These are phyloP conservation scores for Loxodes magnus DNA, from an alignment of 73 alveolate species.

Conservation along the genomic window DNA sequence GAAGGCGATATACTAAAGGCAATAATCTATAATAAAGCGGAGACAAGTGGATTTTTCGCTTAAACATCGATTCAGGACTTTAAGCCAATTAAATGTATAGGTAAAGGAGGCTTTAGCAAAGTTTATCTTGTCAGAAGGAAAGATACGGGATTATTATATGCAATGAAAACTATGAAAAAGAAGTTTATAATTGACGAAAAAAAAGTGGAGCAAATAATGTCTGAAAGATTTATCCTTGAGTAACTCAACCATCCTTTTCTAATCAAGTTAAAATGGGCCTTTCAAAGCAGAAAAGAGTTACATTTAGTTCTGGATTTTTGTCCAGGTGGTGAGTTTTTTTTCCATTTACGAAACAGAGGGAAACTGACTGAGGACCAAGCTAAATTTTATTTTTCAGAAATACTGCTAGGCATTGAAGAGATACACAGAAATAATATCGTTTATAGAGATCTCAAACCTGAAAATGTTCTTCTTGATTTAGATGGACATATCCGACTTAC, in stretches of 20 bases:
- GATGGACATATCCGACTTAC: constrained; percentile 11
- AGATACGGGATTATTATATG: constrained; percentile 24
- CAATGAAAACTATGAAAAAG: constrained; percentile 20
- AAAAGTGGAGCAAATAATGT: neutral
- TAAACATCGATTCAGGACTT: too few species aligned
- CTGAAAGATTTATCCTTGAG: constrained; percentile 39
- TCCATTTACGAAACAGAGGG: constrained; percentile 43
- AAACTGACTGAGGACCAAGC: constrained; percentile 45
- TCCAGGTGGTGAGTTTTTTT: constrained; percentile 82
- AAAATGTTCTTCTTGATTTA: constrained; percentile 30
- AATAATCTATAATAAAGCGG: too few species aligned
- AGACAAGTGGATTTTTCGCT: too few species aligned
- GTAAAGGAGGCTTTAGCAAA: constrained; percentile 31
- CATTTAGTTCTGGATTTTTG: constrained; percentile 62
- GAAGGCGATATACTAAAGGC: too few species aligned
- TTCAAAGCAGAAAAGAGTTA: constrained; percentile 36
- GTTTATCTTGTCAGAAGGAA: constrained; percentile 25
- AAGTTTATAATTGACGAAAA: constrained; percentile 1
- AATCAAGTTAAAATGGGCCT: constrained; percentile 50
- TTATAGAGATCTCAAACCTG: constrained; percentile 66
- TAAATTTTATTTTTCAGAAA: constrained; percentile 39
- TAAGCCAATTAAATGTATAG: constrained; percentile 14
- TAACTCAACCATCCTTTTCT: constrained; percentile 41
- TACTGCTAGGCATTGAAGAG: constrained; percentile 47
- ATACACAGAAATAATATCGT: constrained; percentile 26